These are phyloP conservation scores for Solanum lycopersicoides DNA, from an alignment of 257 asterid species.

Conservation along the genomic window DNA sequence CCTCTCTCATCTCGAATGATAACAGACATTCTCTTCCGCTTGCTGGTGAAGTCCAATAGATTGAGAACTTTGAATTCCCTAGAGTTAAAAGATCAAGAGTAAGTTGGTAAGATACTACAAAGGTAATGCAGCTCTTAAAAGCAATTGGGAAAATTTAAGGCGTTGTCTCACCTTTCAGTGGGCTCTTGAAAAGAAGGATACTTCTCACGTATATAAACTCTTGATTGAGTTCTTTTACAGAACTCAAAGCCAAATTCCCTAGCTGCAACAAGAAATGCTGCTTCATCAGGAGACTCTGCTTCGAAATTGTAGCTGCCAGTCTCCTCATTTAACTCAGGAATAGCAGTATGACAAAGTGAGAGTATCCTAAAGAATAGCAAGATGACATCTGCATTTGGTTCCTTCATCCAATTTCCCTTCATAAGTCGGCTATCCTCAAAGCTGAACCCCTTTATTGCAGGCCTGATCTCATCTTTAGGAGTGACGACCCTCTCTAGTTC, in stretches of 20 bases:
- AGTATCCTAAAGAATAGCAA: slow-evolving; percentile 75
- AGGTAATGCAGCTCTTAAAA: neutral
- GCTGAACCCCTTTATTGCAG: slow-evolving; percentile 74
- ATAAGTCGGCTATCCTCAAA: slow-evolving; percentile 77
- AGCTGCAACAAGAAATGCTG: slow-evolving; percentile 85
- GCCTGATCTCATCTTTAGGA: slow-evolving; percentile 41
- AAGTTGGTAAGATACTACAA: neutral
- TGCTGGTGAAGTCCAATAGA: slow-evolving; percentile 90
- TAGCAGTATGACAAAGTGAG: slow-evolving; percentile 82
- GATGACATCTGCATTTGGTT: slow-evolving; percentile 47
- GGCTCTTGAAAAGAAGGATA: slow-evolving; percentile 63
- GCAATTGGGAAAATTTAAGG: neutral
- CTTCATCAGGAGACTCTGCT: slow-evolving; percentile 96
- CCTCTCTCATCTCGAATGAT: slow-evolving; percentile 64
- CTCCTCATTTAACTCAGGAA: slow-evolving; percentile 77
- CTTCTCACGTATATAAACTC: slow-evolving; percentile 57
- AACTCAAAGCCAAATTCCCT: slow-evolving; percentile 96
- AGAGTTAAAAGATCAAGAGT: slow-evolving; percentile 6
- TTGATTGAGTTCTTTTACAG: slow-evolving; percentile 75
- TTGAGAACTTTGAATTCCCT: slow-evolving; percentile 91
- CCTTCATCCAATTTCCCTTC: slow-evolving; percentile 79
- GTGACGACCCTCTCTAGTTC: slow-evolving; percentile 60
- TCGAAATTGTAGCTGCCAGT: slow-evolving; percentile 66
- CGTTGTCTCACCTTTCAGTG: slow-evolving; percentile 47
- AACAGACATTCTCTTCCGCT: slow-evolving; percentile 94